Conservation (phyloP, 768 basidiomycete species). For the Strobilomyces dryophilus region DNA sequence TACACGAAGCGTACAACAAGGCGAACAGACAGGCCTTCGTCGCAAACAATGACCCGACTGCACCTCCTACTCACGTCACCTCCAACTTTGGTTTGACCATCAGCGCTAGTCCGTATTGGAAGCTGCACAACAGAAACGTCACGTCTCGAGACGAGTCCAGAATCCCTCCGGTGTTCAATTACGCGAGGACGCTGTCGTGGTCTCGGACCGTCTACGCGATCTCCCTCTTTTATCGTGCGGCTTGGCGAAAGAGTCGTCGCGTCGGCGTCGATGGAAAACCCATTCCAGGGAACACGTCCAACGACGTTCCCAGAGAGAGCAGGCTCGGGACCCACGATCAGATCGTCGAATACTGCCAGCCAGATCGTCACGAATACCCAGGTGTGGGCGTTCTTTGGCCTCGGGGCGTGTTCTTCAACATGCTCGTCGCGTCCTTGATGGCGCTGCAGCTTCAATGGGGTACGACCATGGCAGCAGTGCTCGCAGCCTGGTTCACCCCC, state of each 20-base stretch:
- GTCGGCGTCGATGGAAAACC: not conserved
- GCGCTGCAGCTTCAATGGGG: conserved; percentile 33
- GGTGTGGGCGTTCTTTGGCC: conserved; percentile 14
- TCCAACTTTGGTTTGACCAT: conserved; percentile 17
- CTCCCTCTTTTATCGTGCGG: conserved; percentile 16
- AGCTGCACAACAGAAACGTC: not conserved
- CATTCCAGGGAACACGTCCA: not conserved
- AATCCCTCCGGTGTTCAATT: conserved; percentile 25
- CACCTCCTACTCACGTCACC: not conserved
- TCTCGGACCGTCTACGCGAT: conserved; percentile 12
- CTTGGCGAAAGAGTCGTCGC: conserved; percentile 6
- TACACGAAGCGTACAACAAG: conserved; percentile 18
- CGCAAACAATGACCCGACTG: not conserved
- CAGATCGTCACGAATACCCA: not conserved
- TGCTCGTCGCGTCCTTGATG: conserved; percentile 28
- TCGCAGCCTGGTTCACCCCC: conserved; percentile 29
- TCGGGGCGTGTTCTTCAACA: conserved; percentile 19
- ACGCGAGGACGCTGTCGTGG: conserved; percentile 22
- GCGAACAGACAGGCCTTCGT: conserved; percentile 9
- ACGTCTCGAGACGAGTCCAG: conserved; percentile 22
- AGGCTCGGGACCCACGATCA: conserved; percentile 19
- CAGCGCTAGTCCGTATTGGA: conserved; percentile 4
- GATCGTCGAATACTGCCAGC: conserved; percentile 18
- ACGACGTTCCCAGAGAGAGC: conserved; percentile 6
- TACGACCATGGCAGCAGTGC: conserved; percentile 26